Conservation (phyloP, 345 rosid genomes). For the Fremontodendron californicum region DNA sequence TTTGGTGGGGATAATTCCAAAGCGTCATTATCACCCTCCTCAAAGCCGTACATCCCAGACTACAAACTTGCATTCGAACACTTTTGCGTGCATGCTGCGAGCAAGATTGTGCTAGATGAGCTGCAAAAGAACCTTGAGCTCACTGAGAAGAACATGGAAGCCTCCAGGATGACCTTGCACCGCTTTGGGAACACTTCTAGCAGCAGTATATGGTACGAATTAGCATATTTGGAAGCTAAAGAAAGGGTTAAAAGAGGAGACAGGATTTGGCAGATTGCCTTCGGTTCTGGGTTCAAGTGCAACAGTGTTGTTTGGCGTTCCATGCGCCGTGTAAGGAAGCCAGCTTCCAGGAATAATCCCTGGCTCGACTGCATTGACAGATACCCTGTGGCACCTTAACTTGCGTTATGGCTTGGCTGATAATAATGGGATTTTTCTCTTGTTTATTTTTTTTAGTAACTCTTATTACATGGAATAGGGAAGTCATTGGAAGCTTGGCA, state of each 20-base stretch:
- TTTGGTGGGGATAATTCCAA: conserved; percentile 19
- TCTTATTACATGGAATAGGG: background rate
- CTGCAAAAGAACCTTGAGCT: conserved; percentile 79
- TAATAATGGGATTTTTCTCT: background rate
- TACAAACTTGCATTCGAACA: conserved; percentile 95
- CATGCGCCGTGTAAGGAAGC: conserved; percentile 62
- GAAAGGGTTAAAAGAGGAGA: conserved; percentile 71
- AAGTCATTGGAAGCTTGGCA: background rate
- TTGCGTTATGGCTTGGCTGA: background rate
- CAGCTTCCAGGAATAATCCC: conserved; percentile 54
- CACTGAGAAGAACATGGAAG: conserved; percentile 73
- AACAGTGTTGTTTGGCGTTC: conserved; percentile 86
- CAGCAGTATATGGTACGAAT: conserved; percentile 87
- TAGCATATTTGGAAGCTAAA: conserved; percentile 89
- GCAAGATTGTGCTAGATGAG: conserved; percentile 81
- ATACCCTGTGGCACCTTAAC: conserved; percentile 44
- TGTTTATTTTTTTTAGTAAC: background rate
- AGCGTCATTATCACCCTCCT: conserved; percentile 19
- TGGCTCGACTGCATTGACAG: conserved; percentile 71
- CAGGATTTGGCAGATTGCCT: conserved; percentile 84
- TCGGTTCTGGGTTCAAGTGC: conserved; percentile 93
- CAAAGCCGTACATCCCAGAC: conserved; percentile 86
- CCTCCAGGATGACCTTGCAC: conserved; percentile 81
- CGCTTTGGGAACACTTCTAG: conserved; percentile 92
- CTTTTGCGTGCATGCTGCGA: conserved; percentile 81